These are phyloP conservation scores for Solanum sejunctum DNA, from an alignment of 257 asterid species.

Conservation along the genomic window DNA sequence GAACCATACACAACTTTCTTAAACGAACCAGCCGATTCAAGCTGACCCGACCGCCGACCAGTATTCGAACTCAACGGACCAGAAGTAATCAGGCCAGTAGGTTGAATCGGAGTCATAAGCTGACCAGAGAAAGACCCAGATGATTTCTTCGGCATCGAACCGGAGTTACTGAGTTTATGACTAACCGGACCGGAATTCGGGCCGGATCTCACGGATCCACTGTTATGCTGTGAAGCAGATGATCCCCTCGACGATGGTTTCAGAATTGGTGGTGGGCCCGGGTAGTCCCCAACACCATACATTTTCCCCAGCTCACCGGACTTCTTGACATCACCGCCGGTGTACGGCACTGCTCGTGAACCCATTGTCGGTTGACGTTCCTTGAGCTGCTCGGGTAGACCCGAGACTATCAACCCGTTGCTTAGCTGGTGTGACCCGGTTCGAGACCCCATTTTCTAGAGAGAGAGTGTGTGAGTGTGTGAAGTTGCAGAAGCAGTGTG, in stretches of 20 bases:
- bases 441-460: constrained; percentile 40
- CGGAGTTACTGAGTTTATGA: constrained; percentile 33
- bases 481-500: not conserved
- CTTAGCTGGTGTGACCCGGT: constrained; percentile 88
- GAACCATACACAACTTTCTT: constrained; percentile 42
- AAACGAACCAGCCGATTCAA: constrained; percentile 35
- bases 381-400: constrained; percentile 63
- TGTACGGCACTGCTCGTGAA: constrained; percentile 68
- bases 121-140: constrained; percentile 87
- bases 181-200: constrained; percentile 67
- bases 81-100: constrained; percentile 61
- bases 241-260: constrained; percentile 43
- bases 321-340: constrained; percentile 85
- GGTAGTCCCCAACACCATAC: constrained; percentile 70
- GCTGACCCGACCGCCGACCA: constrained; percentile 54
- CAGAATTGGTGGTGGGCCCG: constrained; percentile 18
- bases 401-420: constrained; percentile 80
- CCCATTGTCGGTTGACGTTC: constrained; percentile 65
- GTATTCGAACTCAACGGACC: constrained; percentile 40
- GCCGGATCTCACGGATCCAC: constrained; percentile 83
- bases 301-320: constrained; percentile 88
- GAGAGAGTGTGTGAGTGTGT: not conserved
- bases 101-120: constrained; percentile 67
- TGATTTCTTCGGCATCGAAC: constrained; percentile 54
- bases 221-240: constrained; percentile 42